A percentile compares a stretch with the other conserved stretches of the same genome.
phyloP scores from a whole-genome alignment of 495 filamentous ascomycete genomes.

The Podospora appendiculata region DNA sequence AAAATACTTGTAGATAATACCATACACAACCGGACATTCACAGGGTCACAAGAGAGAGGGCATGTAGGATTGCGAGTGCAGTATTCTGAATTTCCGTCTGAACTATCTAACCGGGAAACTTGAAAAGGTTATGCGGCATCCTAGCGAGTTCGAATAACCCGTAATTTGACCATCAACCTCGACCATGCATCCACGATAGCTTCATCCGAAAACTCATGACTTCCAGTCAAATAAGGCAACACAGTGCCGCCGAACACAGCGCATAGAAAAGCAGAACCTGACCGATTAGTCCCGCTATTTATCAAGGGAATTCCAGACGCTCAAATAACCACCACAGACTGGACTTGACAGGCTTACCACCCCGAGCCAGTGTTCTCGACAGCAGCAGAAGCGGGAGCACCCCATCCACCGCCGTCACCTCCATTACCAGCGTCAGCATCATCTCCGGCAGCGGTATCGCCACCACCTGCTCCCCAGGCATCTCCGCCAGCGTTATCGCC shows the following conservation, averaged over 20 bases:
- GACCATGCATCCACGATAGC: background rate
- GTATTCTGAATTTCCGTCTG: constrained; percentile 5
- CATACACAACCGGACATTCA: too few relatives aligned
- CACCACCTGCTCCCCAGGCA: constrained; percentile 1
- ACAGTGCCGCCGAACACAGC: background rate
- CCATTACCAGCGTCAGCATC: background rate
- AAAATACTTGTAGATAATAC: background rate
- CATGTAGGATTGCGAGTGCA: background rate
- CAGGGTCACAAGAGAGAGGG: too few relatives aligned
- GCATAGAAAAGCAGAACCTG: background rate
- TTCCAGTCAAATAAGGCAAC: background rate
- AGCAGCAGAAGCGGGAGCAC: background rate
- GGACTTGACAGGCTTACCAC: too few relatives aligned
- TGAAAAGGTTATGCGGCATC: background rate
- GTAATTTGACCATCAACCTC: background rate
- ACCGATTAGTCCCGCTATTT: background rate
- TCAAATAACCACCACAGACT: too few relatives aligned
- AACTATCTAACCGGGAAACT: background rate
- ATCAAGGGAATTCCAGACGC: background rate
- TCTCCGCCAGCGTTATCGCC: constrained; percentile 8
- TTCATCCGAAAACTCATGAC: background rate
- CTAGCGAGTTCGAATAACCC: background rate
- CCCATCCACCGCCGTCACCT: constrained; percentile 7
- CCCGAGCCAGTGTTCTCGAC: too few relatives aligned
- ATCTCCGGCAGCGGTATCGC: constrained; percentile 3